Base-by-base conservation (phyloP, 2,329 filamentous ascomycete species). In the Cladosporium velox region DNA sequence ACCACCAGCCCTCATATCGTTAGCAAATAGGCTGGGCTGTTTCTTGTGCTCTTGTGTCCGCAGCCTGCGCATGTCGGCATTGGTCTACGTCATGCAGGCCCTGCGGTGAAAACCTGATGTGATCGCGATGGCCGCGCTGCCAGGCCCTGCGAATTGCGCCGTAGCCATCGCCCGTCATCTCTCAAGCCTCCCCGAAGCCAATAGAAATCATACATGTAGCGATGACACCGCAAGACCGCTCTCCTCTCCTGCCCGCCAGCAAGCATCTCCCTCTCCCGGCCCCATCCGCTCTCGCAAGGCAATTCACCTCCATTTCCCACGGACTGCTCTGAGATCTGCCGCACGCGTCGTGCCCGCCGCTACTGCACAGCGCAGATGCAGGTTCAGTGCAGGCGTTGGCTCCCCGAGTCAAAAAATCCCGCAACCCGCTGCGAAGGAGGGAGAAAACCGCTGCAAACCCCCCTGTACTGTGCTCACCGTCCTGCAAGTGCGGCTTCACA, bases 351-450 rank as follows among this genome's bases (percentile, higher is more conserved):
- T 28, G 61, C 49, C 59, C 59, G 59, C 61, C 61, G 61, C 61
- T 64, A 64, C 61, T 57, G 61, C 61, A 57, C 51, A 24, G 51
- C 21, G 61, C 61, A 64, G 51, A 55, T 41, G 61, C 61, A 64
- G 61, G 61, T 64, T 64, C 51, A 21, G 24, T 44, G 49, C 60
- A 63, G 41, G 49, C 60, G 49, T 30, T 34, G 41, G 15, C 18
- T 26, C 12, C n/a, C 28, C 57, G 4, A 28, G 10, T n/a, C 30
- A 26, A 61, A 61, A 41, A 59, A 44, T 47, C 35, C 35, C 57
- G 57, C 57, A 59, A 41, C 32, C 44, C 15, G 35, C 38, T 34
- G 52, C 26, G 26, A 34, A 32, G 52, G n/a, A 21, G 24, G 30
- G 30, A 30, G 11, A 18, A 30, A 21, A 34, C 52, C 32, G 28